Evolutionary conservation across 2,329 filamentous ascomycete genomes (phyloP), one percentile per base, ranked within the genome.

Genomic region (Xylariaceae sp.): DNA sequence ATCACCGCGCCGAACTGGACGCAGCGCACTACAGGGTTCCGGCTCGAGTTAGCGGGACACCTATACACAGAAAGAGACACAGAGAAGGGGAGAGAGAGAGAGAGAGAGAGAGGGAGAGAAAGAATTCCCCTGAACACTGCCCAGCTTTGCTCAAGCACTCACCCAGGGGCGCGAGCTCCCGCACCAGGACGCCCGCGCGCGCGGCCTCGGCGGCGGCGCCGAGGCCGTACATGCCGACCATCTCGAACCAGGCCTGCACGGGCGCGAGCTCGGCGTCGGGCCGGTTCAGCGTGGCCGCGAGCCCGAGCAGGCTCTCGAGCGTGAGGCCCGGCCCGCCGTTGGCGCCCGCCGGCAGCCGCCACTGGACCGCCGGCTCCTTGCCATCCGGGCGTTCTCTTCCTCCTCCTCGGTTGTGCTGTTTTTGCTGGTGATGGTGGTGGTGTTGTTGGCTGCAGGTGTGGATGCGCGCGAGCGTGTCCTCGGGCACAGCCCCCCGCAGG

Each of bases 191-290:
- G 8, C 58, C 59, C 25, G 70, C 44, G 22, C 58, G 48, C 15
- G 45, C 46, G 0, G 35, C 35, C 29, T 57, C 47, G 32, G 67
- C 47, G n/a, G 70, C 52, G 12, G 57, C 33, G 9, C 43, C 56
- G n/a, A 53, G 41, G 15, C 63, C 60, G 42, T 64, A 70, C 23
- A 56, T 47, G 4, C 41, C 49, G 16, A 60, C 61, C 17, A 73
- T 59, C 57, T 73, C 69, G 48, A 73, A 74, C 69, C 68, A 73
- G 2, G 63, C 68, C 52, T 73, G 69, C 17, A 73, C 64, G 12
- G 70, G 69, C 18, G 68, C 63, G 24, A 72, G 47, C 47, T 72
- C 68, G 13, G 50, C 35, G 32, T 55, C 54, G 18, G 60, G 56
- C 3, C 59, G 56, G 47, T 64, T 67, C 16, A 72, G 56, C 26